Base-by-base conservation (phyloP, 116 monocot species). In the Iris pallida region DNA sequence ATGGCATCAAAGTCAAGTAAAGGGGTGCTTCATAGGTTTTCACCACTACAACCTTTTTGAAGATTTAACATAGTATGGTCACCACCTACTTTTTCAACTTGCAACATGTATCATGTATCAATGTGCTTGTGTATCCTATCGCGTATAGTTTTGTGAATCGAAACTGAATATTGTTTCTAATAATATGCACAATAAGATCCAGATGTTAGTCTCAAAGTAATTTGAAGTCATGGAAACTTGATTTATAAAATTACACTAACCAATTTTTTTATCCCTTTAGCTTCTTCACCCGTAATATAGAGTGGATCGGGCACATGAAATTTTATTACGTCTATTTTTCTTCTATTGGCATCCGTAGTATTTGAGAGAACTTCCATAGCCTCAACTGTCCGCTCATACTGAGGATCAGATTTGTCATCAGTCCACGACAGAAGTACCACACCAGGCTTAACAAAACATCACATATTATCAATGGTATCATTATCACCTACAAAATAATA, bases 381-480 rank as follows among this genome's bases (percentile, higher is more conserved):
- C 69, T 89, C 89, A 11, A 83, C 63, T 45, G 89, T 83, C 11
- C 82, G 78, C 65, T 96, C 82, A 74, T 96, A 87, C 53, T 92
- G 96, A 68, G 89, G 92, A 76, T 96, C 92, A 11, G 72, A 69
- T 72, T 82, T 82, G 69, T 96, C 96, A 71, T 96, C 83, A 12
- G 89, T 96, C 96, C 96, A 96, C 44, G 96, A 57, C 64, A 96
- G 75, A 57, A 96, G 82, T 9, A 95, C 89, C 45, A 75, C 54
- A 17, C 84, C 89, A 68, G 95, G 95, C 60, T 83, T 88, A 8
- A 76, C 86, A 78, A 95, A 95, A 63, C 95, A 95, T 71, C 95
- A 95, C 63, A 95, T 80, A 61, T 95, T 95, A 67, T 95, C 95
- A 74, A 95, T 73, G 67, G 95, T 91, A 75, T 95, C 95, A 69